Conservation (phyloP, 108 stramenopile genomes). For the Epithemia pelagica region DNA sequence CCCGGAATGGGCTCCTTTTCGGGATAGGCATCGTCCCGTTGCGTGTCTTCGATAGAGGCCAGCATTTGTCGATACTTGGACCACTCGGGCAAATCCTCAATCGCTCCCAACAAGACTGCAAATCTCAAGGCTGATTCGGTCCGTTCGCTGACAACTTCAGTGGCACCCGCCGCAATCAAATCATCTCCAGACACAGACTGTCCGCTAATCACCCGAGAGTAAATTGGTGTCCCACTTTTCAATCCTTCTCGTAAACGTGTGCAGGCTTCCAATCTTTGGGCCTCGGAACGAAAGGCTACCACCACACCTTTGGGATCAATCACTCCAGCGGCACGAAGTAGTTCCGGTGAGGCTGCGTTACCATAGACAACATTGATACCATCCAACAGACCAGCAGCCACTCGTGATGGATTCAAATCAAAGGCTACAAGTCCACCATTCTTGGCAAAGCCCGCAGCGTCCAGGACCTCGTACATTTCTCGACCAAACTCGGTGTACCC, state of each 20-base stretch:
- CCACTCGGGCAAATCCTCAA: neutral
- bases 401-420: constrained; percentile 36
- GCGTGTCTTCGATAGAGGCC: neutral
- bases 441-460: constrained; percentile 7
- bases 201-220: constrained; percentile 34
- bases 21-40: neutral
- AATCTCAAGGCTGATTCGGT: constrained; percentile 28
- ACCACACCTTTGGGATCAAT: constrained; percentile 47
- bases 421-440: constrained; percentile 35
- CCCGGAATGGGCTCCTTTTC: constrained; percentile 4
- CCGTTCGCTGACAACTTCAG: constrained; percentile 13
- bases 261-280: constrained; percentile 20
- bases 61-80: neutral
- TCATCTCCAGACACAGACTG: neutral
- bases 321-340: constrained; percentile 45
- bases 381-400: constrained; percentile 30
- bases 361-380: constrained; percentile 40
- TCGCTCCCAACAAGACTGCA: constrained; percentile 19
- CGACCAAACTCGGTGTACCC: constrained; percentile 54
- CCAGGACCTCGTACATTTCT: constrained; percentile 29
- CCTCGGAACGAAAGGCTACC: constrained; percentile 41
- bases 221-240: constrained; percentile 43
- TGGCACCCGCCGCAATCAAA: neutral
- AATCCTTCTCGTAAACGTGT: constrained; percentile 36
- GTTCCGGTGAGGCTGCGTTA: constrained; percentile 45